A percentile compares a stretch with the other conserved stretches of the same genome.
Conservation (phyloP, 192 early-diverging fungal species). For the Backusella tarrabulga region DNA sequence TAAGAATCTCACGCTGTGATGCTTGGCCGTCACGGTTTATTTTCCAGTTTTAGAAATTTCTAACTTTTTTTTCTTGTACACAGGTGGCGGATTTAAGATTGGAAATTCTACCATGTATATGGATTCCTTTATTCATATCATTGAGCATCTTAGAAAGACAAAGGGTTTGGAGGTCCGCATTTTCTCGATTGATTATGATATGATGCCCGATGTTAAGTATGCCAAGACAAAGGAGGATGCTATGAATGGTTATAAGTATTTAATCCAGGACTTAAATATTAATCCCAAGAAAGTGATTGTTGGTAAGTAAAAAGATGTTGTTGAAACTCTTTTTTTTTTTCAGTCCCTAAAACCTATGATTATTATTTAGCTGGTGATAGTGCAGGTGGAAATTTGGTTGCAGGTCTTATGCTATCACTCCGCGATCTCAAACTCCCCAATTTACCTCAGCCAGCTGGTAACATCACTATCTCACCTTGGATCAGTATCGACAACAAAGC, state of each 20-base stretch:
- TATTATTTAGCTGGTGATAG: conserved; percentile 16
- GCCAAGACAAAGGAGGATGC: neutral
- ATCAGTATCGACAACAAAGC: neutral
- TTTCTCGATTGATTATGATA: conserved; percentile 10
- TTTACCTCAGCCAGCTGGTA: conserved; percentile 18
- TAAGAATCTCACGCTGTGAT: neutral
- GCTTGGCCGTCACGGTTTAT: neutral
- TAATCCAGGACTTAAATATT: conserved; percentile 14
- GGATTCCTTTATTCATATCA: conserved; percentile 15
- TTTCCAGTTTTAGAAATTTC: neutral
- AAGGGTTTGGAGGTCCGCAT: neutral
- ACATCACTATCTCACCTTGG: conserved; percentile 18
- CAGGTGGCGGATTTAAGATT: conserved; percentile 19
- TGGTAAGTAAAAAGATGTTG: neutral
- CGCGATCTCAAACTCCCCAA: neutral
- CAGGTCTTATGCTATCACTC: neutral
- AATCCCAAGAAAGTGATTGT: conserved; percentile 14
- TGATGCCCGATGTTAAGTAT: neutral
- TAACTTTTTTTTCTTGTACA: neutral
- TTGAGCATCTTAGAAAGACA: neutral
- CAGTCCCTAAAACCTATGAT: neutral
- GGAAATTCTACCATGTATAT: conserved; percentile 15
- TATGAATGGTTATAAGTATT: conserved; percentile 11
- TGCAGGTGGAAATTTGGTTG: conserved; percentile 19
- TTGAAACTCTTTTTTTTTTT: neutral